Evolutionary conservation across 345 rosid genomes (phyloP), one percentile per base, ranked within the genome.

Genomic region (Populus deltoides): DNA sequence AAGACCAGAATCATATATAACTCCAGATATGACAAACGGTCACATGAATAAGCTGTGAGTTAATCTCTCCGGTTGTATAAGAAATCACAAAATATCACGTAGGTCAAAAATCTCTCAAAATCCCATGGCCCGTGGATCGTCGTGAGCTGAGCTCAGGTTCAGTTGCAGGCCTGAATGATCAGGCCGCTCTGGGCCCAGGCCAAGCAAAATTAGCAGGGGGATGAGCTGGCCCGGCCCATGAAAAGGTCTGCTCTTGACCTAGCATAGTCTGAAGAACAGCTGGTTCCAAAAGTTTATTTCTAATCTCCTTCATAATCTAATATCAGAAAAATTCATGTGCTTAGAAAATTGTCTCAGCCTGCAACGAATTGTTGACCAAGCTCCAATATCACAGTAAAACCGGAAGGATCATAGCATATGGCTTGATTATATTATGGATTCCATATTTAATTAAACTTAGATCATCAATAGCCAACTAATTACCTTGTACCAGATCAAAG

Each of bases 401-500:
- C 31, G 38, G 20, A 22, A 73, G 67, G 71, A 63, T 63, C 15
- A 22, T 63, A 29, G 5, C 29, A 61, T 18, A 27, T 39, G 66
- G 18, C 68, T 16, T 15, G 68, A 16, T 61, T 38, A 20, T 25
- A 27, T 43, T 38, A 62, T 16, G 31, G 24, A 12, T 62, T 31
- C 49, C 43, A 38, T 36, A 16, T 70, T 27, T n/a, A 20, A 49
- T 69, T 38, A 1, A 31, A 51, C 33, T 47, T 72, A 33, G 53
- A 53, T 51, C 77, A 49, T 35, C 72, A 31, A 29, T 49, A 66
- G 22, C 17, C 51, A 45, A 66, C 73, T n/a, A 15, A 55, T 81
- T 82, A 95, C 99, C 98, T 93, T 93, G 93, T 96, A 96, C 99
- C 98, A 96, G 84, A 85, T 83, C 83, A 96, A 75, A 76, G 97